These are phyloP conservation scores for Pythium dissotocum DNA, from an alignment of 352 stramenopile genomes.

Conservation along the genomic window DNA sequence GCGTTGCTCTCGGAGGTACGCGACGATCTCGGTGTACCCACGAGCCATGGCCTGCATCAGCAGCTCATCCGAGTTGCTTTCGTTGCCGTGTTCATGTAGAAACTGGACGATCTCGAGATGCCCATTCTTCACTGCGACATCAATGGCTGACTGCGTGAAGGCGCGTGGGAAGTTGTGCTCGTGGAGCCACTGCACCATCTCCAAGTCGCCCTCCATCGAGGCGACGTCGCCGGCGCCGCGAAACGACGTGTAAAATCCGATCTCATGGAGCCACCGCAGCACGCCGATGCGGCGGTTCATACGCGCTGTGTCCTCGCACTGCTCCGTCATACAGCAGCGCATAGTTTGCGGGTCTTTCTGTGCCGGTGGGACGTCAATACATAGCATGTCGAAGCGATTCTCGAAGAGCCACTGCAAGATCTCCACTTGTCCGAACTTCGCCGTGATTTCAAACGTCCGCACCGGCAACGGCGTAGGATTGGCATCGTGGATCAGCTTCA, in stretches of 20 bases:
- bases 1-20: conserved; percentile 14
- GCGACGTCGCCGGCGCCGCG: conserved; percentile 13
- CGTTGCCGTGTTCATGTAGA: conserved; percentile 3
- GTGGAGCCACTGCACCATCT: conserved; percentile 27
- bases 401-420: conserved; percentile 25
- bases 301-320: conserved; percentile 4
- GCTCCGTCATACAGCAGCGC: conserved; percentile 16
- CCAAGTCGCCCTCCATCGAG: conserved; percentile 2
- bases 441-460: conserved; percentile 16
- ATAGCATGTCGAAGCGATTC: conserved; percentile 20
- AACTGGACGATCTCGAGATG: conserved; percentile 9
- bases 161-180: background rate
- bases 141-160: conserved; percentile 9
- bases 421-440: conserved; percentile 12
- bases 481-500: conserved; percentile 13
- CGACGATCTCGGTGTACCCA: conserved; percentile 14
- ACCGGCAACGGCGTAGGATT: conserved; percentile 16
- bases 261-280: conserved; percentile 21
- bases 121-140: conserved; percentile 6
- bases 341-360: background rate
- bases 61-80: background rate
- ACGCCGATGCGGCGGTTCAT: conserved; percentile 15
- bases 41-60: conserved; percentile 12
- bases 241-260: conserved; percentile 6
- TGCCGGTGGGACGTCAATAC: conserved; percentile 15